Conservation (phyloP, 768 basidiomycete species). For the Cystofilobasidium capitatum region DNA sequence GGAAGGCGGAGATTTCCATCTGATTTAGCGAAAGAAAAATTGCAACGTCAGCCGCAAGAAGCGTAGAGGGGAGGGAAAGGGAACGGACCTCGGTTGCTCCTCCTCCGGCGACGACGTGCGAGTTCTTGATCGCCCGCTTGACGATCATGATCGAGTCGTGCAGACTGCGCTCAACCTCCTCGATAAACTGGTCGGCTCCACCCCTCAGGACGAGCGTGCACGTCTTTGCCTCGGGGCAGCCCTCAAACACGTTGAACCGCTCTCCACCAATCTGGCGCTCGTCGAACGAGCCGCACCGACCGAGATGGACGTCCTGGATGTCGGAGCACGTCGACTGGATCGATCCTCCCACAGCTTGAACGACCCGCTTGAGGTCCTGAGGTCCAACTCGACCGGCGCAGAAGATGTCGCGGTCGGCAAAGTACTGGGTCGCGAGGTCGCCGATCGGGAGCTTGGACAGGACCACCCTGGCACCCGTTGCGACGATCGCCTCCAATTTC, state of each 20-base stretch:
- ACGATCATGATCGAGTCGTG: slow-evolving; percentile 99
- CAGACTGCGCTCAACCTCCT: slow-evolving; percentile 91
- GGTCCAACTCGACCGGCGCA: slow-evolving; percentile 91
- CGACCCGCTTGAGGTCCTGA: slow-evolving; percentile 82
- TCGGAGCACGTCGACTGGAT: slow-evolving; percentile 93
- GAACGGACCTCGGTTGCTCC: slow-evolving; percentile 78
- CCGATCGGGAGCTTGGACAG: slow-evolving; percentile 97
- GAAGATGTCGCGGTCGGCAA: slow-evolving; percentile 97
- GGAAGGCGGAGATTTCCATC: slow-evolving; percentile 96
- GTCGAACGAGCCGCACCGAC: slow-evolving; percentile 84
- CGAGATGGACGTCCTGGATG: slow-evolving; percentile 78
- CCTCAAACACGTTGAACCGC: slow-evolving; percentile 88
- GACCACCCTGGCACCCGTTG: slow-evolving; percentile 93
- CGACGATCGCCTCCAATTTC: slow-evolving; percentile 89
- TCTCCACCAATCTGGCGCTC: slow-evolving; percentile 95
- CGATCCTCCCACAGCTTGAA: slow-evolving; percentile 89
- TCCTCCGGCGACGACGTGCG: slow-evolving; percentile 92
- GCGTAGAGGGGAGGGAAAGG: not conserved
- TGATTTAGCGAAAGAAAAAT: slow-evolving; percentile 36
- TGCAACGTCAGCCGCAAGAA: not conserved
- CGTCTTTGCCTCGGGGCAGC: slow-evolving; percentile 86
- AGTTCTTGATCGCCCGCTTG: slow-evolving; percentile 88
- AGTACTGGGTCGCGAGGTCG: slow-evolving; percentile 97
- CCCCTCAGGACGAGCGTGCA: slow-evolving; percentile 90
- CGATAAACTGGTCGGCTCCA: slow-evolving; percentile 97